Evolutionary conservation across 192 early-diverging fungal species (phyloP).

Genomic region (Mortierella hygrophila): DNA sequence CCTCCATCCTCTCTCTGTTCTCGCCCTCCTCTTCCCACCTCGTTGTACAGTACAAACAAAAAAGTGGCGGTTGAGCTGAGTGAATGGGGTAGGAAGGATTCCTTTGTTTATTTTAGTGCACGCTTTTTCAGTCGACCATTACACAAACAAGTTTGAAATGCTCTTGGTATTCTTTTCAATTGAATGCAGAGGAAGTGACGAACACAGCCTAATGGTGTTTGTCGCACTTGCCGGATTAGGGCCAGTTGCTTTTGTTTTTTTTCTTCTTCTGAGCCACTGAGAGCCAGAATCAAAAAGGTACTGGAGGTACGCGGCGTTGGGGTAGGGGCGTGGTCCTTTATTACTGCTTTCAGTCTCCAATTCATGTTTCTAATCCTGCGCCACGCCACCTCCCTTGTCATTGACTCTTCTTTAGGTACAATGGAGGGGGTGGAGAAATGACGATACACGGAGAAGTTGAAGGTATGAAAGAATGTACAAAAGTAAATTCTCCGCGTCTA

Average conservation of each 20-base stretch:
- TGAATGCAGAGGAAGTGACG: not conserved
- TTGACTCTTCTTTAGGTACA: too few relatives aligned
- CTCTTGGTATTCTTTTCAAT: not conserved
- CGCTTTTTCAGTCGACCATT: not conserved
- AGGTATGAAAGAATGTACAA: not conserved
- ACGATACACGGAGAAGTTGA: not conserved
- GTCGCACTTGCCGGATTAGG: slow-evolving; percentile 2
- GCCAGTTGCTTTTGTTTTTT: not conserved
- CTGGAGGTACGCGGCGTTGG: not conserved
- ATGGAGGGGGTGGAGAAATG: not conserved
- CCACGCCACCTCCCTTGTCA: not conserved
- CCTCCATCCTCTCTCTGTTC: not conserved
- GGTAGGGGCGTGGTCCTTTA: not conserved
- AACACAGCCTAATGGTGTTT: not conserved
- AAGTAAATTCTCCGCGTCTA: not conserved
- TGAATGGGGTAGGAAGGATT: not conserved
- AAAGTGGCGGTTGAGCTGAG: not conserved
- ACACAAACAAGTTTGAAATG: not conserved
- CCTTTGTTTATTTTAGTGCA: not conserved
- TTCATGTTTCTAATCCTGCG: not conserved
- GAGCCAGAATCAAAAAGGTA: not conserved
- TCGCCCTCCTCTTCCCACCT: not conserved
- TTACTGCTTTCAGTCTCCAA: not conserved
- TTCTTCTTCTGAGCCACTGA: not conserved
- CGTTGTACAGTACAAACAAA: slow-evolving; percentile 1